phyloP scores from a whole-genome alignment of 257 asterid species.

The Echites panduratus region DNA sequence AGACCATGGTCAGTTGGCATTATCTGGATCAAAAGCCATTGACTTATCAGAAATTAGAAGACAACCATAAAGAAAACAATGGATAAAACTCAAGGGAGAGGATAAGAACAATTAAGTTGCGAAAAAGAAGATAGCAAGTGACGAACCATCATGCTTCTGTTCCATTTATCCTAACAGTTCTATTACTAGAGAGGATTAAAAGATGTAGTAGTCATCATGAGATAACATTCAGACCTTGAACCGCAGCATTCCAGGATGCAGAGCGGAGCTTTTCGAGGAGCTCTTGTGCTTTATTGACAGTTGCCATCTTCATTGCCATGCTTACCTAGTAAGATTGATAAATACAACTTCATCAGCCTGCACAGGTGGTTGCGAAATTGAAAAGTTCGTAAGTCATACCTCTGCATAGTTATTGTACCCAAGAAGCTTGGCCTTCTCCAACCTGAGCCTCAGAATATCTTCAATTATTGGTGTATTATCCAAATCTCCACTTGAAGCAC shows the following conservation, averaged over 20 bases:
- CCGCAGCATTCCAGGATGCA: constrained; percentile 94
- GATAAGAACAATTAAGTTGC: not conserved
- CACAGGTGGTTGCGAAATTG: too few relatives aligned
- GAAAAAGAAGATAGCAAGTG: not conserved
- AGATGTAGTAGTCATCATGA: not conserved
- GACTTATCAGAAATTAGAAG: not conserved
- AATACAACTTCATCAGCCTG: not conserved
- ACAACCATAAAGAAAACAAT: not conserved
- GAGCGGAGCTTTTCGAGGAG: constrained; percentile 81
- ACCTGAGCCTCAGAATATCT: constrained; percentile 78
- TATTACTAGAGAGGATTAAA: not conserved
- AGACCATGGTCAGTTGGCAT: constrained; percentile 10
- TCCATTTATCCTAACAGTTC: not conserved
- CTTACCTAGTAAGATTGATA: constrained; percentile 59
- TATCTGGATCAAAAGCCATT: constrained; percentile 1
- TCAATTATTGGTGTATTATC: constrained; percentile 80
- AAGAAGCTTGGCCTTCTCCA: constrained; percentile 94
- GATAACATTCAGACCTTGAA: constrained; percentile 32
- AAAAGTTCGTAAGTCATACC: constrained; percentile 33
- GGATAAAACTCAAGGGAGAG: not conserved
- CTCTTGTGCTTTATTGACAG: constrained; percentile 77
- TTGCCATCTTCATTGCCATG: constrained; percentile 97
- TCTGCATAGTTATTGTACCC: constrained; percentile 90
- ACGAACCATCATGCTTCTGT: not conserved
- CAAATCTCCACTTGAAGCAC: constrained; percentile 89